Conservation (phyloP, 2,329 filamentous ascomycete species). For the Phialophora chinensis region DNA sequence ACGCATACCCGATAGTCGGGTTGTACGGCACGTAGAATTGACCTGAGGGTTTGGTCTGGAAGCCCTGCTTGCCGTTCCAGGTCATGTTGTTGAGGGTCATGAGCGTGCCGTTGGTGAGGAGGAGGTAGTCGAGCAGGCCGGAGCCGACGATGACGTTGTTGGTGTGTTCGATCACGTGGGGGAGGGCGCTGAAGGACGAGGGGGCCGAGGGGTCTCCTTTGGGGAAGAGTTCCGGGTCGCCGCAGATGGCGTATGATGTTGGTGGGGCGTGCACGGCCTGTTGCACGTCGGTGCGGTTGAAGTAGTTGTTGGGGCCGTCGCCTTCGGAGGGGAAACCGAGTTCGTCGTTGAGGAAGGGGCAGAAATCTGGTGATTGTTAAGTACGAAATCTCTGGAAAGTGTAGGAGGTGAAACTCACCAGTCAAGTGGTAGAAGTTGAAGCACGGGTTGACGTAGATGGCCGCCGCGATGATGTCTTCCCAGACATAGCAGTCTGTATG, state of each 20-base stretch:
- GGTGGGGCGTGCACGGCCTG: constrained; percentile 56
- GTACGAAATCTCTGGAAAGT: not conserved
- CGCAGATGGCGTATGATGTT: constrained; percentile 52
- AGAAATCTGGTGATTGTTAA: constrained; percentile 60
- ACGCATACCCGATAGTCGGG: constrained; percentile 46
- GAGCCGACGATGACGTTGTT: constrained; percentile 59
- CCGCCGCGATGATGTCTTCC: constrained; percentile 61
- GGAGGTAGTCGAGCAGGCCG: constrained; percentile 57
- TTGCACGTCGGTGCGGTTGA: constrained; percentile 60
- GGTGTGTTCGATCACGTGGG: constrained; percentile 56
- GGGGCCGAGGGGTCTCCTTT: constrained; percentile 56
- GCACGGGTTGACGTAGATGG: constrained; percentile 71
- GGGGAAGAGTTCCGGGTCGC: constrained; percentile 45
- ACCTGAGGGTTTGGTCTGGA: constrained; percentile 50
- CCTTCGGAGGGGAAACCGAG: constrained; percentile 64
- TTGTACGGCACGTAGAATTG: constrained; percentile 54
- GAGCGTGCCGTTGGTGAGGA: constrained; percentile 59
- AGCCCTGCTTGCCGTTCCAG: constrained; percentile 57
- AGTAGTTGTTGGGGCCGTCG: constrained; percentile 63
- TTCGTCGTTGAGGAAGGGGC: constrained; percentile 72
- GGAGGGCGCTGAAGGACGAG: constrained; percentile 30
- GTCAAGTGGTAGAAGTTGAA: constrained; percentile 73
- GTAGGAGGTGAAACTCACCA: not conserved
- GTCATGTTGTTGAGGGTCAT: constrained; percentile 62
- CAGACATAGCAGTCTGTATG: constrained; percentile 63